Conservation (phyloP, 2,329 filamentous ascomycete species). For the Xylariaceae sp. region DNA sequence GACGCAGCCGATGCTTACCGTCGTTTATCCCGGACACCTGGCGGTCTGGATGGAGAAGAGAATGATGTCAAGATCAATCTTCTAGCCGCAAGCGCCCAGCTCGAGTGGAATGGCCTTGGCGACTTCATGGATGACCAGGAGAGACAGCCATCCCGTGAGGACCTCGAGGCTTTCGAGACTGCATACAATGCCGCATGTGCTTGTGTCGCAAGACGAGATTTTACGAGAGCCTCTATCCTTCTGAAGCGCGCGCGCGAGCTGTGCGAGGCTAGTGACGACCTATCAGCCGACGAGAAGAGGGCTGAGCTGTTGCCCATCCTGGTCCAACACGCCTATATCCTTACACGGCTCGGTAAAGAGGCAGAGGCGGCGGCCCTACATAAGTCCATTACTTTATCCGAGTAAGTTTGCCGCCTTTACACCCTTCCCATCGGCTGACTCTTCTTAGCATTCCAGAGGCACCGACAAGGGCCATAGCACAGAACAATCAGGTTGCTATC, state of each 20-base stretch:
- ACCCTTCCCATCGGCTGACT: constrained; percentile 8
- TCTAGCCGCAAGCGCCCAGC: constrained; percentile 71
- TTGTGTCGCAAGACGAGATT: constrained; percentile 69
- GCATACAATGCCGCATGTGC: constrained; percentile 80
- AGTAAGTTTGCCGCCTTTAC: constrained; percentile 50
- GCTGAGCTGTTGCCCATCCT: constrained; percentile 75
- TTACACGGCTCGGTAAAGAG: constrained; percentile 65
- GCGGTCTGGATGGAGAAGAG: constrained; percentile 60
- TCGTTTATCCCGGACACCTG: constrained; percentile 51
- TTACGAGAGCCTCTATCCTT: constrained; percentile 65
- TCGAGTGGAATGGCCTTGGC: constrained; percentile 67
- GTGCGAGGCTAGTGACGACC: constrained; percentile 73
- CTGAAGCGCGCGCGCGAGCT: constrained; percentile 71
- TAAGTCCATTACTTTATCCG: constrained; percentile 60
- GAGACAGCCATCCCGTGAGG: constrained; percentile 59
- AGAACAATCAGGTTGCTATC: constrained; percentile 61
- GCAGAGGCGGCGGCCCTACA: constrained; percentile 68
- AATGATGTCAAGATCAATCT: constrained; percentile 78
- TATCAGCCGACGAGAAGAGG: constrained; percentile 73
- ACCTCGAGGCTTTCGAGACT: constrained; percentile 77
- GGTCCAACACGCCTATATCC: constrained; percentile 75
- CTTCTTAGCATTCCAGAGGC: constrained; percentile 62
- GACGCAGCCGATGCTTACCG: constrained; percentile 67
- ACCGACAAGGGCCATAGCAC: constrained; percentile 66
- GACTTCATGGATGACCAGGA: constrained; percentile 53